Conservation (phyloP, 1,284 basidiomycete genomes). For the Leccinum pallidistipes region DNA sequence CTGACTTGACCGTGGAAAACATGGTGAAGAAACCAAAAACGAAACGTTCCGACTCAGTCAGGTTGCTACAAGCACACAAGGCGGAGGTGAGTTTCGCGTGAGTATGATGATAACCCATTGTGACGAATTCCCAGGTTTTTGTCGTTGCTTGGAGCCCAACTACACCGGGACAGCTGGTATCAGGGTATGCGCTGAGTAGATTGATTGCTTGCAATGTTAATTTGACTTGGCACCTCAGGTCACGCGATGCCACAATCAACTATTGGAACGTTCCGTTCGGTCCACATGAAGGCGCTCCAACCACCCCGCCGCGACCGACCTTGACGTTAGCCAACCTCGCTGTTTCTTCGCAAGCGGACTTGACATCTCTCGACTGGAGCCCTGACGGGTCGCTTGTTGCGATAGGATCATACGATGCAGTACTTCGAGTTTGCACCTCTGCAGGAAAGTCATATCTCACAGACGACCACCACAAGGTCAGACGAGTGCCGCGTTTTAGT, state of each 20-base stretch:
- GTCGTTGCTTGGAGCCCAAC: conserved; percentile 79
- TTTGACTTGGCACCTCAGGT: conserved; percentile 42
- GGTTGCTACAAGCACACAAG: conserved; percentile 56
- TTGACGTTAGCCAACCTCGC: conserved; percentile 51
- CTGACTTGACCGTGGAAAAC: conserved; percentile 25
- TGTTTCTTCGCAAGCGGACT: conserved; percentile 50
- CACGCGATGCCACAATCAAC: conserved; percentile 74
- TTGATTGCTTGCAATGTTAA: neutral
- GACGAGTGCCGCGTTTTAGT: conserved; percentile 7
- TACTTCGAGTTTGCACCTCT: conserved; percentile 61
- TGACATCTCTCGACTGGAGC: conserved; percentile 77
- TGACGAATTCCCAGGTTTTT: conserved; percentile 57
- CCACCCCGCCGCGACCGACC: conserved; percentile 35
- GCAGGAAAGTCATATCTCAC: conserved; percentile 60
- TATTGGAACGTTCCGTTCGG: conserved; percentile 69
- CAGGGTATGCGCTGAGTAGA: conserved; percentile 53
- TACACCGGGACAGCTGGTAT: conserved; percentile 61
- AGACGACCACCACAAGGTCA: conserved; percentile 63
- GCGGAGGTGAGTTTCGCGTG: conserved; percentile 50
- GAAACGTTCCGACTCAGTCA: conserved; percentile 43
- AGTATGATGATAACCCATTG: neutral
- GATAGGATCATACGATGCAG: conserved; percentile 72
- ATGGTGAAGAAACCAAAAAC: conserved; percentile 39
- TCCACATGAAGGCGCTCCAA: conserved; percentile 31
- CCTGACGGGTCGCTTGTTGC: conserved; percentile 68